A percentile compares a stretch with the other conserved stretches of the same genome.
phyloP scores from a whole-genome alignment of 2,329 filamentous ascomycete genomes.

The Alternaria novae-zelandiae region DNA sequence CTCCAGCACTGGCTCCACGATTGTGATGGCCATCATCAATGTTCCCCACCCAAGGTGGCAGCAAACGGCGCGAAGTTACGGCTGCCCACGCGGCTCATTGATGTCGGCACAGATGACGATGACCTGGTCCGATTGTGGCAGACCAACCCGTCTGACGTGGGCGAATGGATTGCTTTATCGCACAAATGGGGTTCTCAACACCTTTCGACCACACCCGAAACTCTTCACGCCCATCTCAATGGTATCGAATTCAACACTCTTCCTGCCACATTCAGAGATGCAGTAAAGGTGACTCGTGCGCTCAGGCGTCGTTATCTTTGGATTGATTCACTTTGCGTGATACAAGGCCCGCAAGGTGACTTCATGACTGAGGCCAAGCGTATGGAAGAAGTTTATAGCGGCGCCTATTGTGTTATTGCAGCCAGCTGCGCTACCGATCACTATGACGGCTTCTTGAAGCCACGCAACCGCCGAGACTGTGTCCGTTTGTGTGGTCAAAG shows the following conservation, averaged over 20 bases:
- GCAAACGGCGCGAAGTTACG: neutral
- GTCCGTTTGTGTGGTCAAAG: neutral
- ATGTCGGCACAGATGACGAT: slow-evolving; percentile 8
- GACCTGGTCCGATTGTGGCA: neutral
- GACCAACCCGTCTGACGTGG: neutral
- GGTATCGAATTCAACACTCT: neutral
- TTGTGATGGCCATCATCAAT: slow-evolving; percentile 14
- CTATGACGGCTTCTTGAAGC: slow-evolving; percentile 18
- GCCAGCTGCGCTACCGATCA: slow-evolving; percentile 17
- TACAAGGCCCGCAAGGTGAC: slow-evolving; percentile 30
- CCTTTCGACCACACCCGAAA: slow-evolving; percentile 10
- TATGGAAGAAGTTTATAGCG: slow-evolving; percentile 35
- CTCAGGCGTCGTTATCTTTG: slow-evolving; percentile 30
- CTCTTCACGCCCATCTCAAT: neutral
- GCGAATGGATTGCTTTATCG: slow-evolving; percentile 24
- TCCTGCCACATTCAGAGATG: slow-evolving; percentile 29
- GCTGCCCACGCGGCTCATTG: slow-evolving; percentile 15
- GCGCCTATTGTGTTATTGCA: slow-evolving; percentile 30
- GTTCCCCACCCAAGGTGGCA: neutral
- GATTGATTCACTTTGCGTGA: slow-evolving; percentile 39
- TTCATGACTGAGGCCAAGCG: slow-evolving; percentile 22
- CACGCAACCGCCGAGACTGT: neutral
- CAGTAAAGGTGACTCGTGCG: slow-evolving; percentile 20
- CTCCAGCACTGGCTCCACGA: slow-evolving; percentile 17
- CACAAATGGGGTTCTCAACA: slow-evolving; percentile 19